Base-by-base conservation (phyloP, 2,329 filamentous ascomycete genomes). In the Penicillium digitatum region DNA sequence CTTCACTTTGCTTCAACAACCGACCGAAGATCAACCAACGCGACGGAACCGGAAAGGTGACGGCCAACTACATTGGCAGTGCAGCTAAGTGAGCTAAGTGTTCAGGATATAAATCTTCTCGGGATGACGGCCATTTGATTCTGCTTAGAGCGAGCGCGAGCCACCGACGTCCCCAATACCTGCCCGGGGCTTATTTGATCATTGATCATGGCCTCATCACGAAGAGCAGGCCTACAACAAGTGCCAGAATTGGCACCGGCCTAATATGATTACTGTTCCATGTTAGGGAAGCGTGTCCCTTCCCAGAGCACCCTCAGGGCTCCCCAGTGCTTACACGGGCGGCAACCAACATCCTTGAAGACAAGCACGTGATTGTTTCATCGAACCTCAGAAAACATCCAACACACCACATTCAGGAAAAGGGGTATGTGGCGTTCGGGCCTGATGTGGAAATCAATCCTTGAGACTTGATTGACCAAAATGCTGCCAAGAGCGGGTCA, bases 401-500 rank as follows among this genome's bases (percentile, higher is more conserved):
- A 35, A 31, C 24, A 18, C 9, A 29, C 22, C 5, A 20, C 11
- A 51, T 22, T 14, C 22, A 31, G 12, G 29, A 38, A 52, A 47
- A 52, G 34, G 49, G 40, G 48, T 7, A 32, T 31, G 32, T 38
- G 42, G 49, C 42, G 49, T 24, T 18, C 18, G 18, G n/a, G 11
- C 24, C 14, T 46, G 22, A 26, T 27, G 16, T 29, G 40, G 18
- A 38, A 35, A 22, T 44, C 38, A 11, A 16, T 46, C n/a, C 31
- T 44, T 32, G 34, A 37, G 24, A 22, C 14, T 32, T 52, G 40
- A 52, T 52, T 52, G 49, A 52, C 8, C 27, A 3, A 20, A 38
- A 24, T 3, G 47, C 4, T 26, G 49, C 49, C 49, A 52, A 52
- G 49, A 52, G 49, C 34, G 49, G 49, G 43, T 38, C 49, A 39